Evolutionary conservation across 2,329 filamentous ascomycete genomes (phyloP), one percentile per base, ranked within the genome.

Genomic region (Colletotrichum destructivum): DNA sequence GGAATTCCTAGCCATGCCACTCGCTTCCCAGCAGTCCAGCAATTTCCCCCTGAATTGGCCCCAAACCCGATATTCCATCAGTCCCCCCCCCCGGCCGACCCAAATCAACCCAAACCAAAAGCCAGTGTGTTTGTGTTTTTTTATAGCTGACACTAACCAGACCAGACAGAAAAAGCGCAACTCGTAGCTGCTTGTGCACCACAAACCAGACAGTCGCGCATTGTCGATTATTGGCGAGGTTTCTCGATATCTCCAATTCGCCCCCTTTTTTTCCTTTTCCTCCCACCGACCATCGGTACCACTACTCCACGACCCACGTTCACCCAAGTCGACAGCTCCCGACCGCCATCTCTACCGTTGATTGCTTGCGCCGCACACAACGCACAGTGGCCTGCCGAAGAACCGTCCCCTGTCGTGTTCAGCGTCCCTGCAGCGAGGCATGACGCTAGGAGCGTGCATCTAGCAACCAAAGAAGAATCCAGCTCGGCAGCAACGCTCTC

Each of bases 31-130:
- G 69, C 65, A 69, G 62, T 63, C 65, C 54, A 71, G 67, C 67
- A 71, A 71, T 71, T 59, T 71, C 69, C 69, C 69, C 69, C 69
- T 71, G 69, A 71, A 71, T 69, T 66, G 64, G 64, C 67, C 35
- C 59, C 60, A 69, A 71, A 59, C 61, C 65, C 38, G 65, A 69
- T 69, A 71, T 47, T 64, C 65, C 47, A 69, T 60, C 40, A 46
- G 44, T 31, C 46, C 40, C 46, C 65, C 57, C 52, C 51, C 57
- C 26, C n/a, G 31, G 62, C 56, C 55, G 52, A 55, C 44, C 42
- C 46, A 31, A 60, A 26, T 31, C 54, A 40, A 44, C 35, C 63
- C 62, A 52, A 69, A 64, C 26, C 31, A 49, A 42, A 56, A 46
- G 13, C 38, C n/a, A 59, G 40, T 16, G 38, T n/a, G 38, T 44